Evolutionary conservation across 2,329 filamentous ascomycete genomes (phyloP), one percentile per base, ranked within the genome.

Genomic region (Pseudogymnoascus sp.): DNA sequence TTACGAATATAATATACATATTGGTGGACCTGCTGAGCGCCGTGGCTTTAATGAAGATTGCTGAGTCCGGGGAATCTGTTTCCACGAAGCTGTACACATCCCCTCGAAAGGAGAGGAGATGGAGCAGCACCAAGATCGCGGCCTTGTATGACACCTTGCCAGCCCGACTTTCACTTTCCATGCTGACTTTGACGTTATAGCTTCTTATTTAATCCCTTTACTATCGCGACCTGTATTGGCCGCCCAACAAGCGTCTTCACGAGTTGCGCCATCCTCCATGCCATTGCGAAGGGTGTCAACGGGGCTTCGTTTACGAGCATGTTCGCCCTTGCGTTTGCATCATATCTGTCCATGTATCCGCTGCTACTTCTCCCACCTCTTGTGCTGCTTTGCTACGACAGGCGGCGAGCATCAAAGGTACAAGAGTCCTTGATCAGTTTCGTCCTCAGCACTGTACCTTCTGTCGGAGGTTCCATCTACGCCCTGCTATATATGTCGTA

Each of bases 191-290:
- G 9, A 9, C n/a, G 8, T 29, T 62, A 36, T 60, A 94, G 90
- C 67, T 97, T 90, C 72, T 83, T 99, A 2, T 93, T 97, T 77
- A 97, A 95, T 73, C 94, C 94, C 0, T 96, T 96, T 72, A 96
- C 92, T 1, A 85, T 99, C 64, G 86, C 92, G 48, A 92, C 92
- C 15, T 97, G 93, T 73, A 82, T 99, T 63, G 93, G 89, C 27
- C 88, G 93, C 40, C 90, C 94, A 1, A 97, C 93, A 0, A 90
- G 86, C 65, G 86, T 93, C 63, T 93, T 99, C 72, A 92, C 92
- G 0, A 94, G 90, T 62, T 89, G 89, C 72, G 92, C 92, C 68
- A 89, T 96, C 67, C 84, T 97, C 31, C 85, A 90, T 66, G 89
- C 93, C 65, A 83, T 96, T 61, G 83, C 89, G 13, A 90, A 89